A percentile compares a stretch with the other conserved stretches of the same genome.
phyloP scores from a whole-genome alignment of 106 monocot genomes.

The Ottelia alismoides region DNA sequence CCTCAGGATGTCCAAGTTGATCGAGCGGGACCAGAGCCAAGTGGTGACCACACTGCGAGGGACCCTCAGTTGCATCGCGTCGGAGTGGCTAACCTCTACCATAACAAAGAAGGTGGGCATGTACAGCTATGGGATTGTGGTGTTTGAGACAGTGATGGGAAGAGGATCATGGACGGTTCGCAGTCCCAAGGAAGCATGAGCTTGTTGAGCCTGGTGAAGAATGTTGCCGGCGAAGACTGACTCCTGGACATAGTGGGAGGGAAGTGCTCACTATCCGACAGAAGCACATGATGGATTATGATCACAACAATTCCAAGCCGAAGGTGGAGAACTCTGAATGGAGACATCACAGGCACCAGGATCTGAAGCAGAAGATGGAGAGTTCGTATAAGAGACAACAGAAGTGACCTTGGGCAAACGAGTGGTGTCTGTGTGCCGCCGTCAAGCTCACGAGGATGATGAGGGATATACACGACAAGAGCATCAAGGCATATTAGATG shows the following conservation, averaged over 20 bases:
- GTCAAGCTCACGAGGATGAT: too few relatives aligned
- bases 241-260: background rate
- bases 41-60: constrained; percentile 10
- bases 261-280: background rate
- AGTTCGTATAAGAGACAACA: too few relatives aligned
- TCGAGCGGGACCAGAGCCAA: constrained; percentile 8
- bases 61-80: constrained; percentile 3
- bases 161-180: constrained; percentile 6
- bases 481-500: too few relatives aligned
- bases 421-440: too few relatives aligned
- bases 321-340: too few relatives aligned
- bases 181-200: background rate
- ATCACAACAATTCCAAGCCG: too few relatives aligned
- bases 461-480: too few relatives aligned
- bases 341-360: too few relatives aligned
- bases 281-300: constrained; percentile 11
- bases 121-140: constrained; percentile 11
- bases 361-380: too few relatives aligned
- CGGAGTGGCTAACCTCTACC: constrained; percentile 6
- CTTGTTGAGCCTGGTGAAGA: background rate
- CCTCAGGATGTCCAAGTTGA: too few relatives aligned
- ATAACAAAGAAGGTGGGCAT: constrained; percentile 11
- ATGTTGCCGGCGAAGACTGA: background rate
- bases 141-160: constrained; percentile 1
- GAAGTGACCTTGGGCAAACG: too few relatives aligned